Evolutionary conservation across 305 asterid species (phyloP), one percentile per base, ranked within the genome.

Genomic region (Rubia balearica): DNA sequence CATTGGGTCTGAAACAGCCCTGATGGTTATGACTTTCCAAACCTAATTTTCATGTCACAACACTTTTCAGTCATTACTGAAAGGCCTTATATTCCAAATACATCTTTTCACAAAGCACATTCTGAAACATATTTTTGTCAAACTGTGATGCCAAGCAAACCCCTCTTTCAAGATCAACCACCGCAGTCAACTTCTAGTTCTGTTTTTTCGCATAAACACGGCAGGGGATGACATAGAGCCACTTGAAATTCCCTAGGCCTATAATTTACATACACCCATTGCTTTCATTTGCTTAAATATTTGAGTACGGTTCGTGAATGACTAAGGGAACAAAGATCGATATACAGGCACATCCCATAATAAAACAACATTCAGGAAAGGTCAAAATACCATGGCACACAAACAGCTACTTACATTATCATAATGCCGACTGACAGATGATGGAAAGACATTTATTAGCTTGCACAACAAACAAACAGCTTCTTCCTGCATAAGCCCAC

Each of bases 391-490:
- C 6, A 71, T 17, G 5, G 16, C 41, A 71, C 8, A 61, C 68
- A 68, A 61, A 63, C 68, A 68, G 66, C 61, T 74, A 81, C 96
- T 86, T 85, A 93, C 98, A 74, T 69, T 72, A 71, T 90, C 96
- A 79, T 89, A 86, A 82, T 89, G 88, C n/a, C 85, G 90, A 65
- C 81, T 80, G 71, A 90, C 82, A 71, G 97, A 82, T 55, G 76
- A 63, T 41, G 98, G 96, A 75, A 86, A 90, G 68, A 71, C 65
- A 71, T 75, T 78, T 70, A 83, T 84, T 84, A 93, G 65, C 71
- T 86, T 80, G 87, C 89, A 77, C 64, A 93, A 56, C 70, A 89
- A 85, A 62, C 79, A 78, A 48, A 86, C 22, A 67, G 89, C 90
- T 84, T 78, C 91, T 77, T 86, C 96, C 98, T 93, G 90, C 83